Conservation (phyloP, 2,329 filamentous ascomycete genomes). For the Alternaria sp. region DNA sequence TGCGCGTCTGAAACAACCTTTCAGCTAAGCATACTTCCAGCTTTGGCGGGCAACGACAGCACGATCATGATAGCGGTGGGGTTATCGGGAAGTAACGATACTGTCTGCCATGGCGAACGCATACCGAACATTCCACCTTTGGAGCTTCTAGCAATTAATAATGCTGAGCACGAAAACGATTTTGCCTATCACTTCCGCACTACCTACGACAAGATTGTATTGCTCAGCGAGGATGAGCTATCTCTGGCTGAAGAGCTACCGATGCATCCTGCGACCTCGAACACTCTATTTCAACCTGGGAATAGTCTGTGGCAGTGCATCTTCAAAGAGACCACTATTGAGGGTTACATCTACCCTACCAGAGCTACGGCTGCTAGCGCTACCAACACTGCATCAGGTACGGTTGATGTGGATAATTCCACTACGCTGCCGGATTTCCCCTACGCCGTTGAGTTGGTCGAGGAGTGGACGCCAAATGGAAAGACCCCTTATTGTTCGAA, state of each 20-base stretch:
- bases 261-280: not conserved
- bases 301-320: slow-evolving; percentile 33
- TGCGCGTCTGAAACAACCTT: slow-evolving; percentile 26
- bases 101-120: slow-evolving; percentile 26
- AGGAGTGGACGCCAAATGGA: slow-evolving; percentile 22
- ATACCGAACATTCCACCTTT: slow-evolving; percentile 18
- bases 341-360: slow-evolving; percentile 30
- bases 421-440: slow-evolving; percentile 18
- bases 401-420: not conserved
- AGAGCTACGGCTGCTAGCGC: not conserved
- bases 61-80: slow-evolving; percentile 24
- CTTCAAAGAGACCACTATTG: slow-evolving; percentile 34
- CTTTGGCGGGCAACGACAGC: slow-evolving; percentile 5
- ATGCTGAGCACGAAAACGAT: slow-evolving; percentile 3
- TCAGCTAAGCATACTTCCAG: slow-evolving; percentile 28
- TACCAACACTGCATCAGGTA: not conserved
- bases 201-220: slow-evolving; percentile 30
- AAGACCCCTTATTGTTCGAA: slow-evolving; percentile 32
- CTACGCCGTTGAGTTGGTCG: slow-evolving; percentile 31
- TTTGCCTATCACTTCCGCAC: slow-evolving; percentile 30
- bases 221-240: slow-evolving; percentile 26
- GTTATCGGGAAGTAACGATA: slow-evolving; percentile 6
- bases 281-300: slow-evolving; percentile 15
- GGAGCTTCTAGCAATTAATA: slow-evolving; percentile 3
- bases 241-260: not conserved